A percentile compares a stretch with the other conserved stretches of the same genome.
Conservation (phyloP, 257 asterid species). For the Cruciata laevipes region DNA sequence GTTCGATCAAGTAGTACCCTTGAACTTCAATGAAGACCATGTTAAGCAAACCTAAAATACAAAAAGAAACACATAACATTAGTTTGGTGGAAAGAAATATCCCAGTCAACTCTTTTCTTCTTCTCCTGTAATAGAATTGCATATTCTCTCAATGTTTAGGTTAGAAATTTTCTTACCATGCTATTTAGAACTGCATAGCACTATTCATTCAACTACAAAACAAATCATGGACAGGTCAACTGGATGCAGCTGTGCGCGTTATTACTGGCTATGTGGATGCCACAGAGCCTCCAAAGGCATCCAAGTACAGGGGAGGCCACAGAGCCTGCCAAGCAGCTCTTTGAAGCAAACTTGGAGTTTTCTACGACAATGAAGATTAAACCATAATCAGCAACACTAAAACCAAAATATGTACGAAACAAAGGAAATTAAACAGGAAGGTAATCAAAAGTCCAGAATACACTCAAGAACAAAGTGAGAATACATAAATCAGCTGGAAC, state of each 20-base stretch:
- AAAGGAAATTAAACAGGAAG: neutral
- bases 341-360: conserved; percentile 79
- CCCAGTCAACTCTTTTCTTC: no score
- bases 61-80: conserved; percentile 18
- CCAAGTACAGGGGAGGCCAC: conserved; percentile 97
- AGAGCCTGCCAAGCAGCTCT: conserved; percentile 88
- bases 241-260: conserved; percentile 10
- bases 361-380: conserved; percentile 29
- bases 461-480: neutral
- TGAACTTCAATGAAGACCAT: conserved; percentile 90
- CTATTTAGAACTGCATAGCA: conserved; percentile 81
- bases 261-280: neutral
- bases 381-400: neutral
- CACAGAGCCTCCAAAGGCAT: conserved; percentile 62
- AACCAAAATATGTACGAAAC: neutral
- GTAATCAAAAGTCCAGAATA: neutral
- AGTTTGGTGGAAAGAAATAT: no score
- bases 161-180: conserved; percentile 50
- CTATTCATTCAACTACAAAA: conserved; percentile 74
- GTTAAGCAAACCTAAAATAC: conserved; percentile 79
- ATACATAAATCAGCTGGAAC: conserved; percentile 63
- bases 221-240: conserved; percentile 5
- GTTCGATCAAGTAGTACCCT: conserved; percentile 90
- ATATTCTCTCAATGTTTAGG: neutral
- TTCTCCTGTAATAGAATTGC: neutral